A percentile compares a stretch with the other conserved stretches of the same genome.
phyloP scores from a whole-genome alignment of 345 rosid genomes.

The Eucalyptus curtisii region DNA sequence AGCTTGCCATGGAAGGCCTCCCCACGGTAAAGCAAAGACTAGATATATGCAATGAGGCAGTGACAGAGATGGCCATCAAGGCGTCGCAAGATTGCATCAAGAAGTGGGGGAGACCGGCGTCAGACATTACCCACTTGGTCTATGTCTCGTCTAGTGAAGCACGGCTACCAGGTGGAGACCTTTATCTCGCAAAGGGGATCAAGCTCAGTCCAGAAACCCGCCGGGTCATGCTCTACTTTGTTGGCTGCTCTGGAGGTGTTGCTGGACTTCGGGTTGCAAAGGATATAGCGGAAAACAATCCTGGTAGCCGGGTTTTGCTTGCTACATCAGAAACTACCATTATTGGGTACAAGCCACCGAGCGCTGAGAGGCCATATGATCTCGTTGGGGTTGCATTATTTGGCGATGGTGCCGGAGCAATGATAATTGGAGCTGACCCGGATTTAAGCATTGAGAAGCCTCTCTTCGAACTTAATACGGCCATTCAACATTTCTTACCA shows the following conservation, averaged over 20 bases:
- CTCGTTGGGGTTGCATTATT: slow-evolving; percentile 94
- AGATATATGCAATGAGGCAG: slow-evolving; percentile 73
- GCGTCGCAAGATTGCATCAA: slow-evolving; percentile 72
- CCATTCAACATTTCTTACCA: slow-evolving; percentile 76
- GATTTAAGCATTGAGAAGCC: slow-evolving; percentile 37
- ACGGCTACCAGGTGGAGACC: slow-evolving; percentile 87
- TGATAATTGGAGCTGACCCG: slow-evolving; percentile 75
- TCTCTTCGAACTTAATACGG: slow-evolving; percentile 81
- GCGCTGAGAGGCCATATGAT: slow-evolving; percentile 75
- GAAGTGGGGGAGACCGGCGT: slow-evolving; percentile 65
- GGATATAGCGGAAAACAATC: slow-evolving; percentile 92
- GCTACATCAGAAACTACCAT: slow-evolving; percentile 93
- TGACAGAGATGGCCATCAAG: slow-evolving; percentile 81
- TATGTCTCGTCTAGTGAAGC: slow-evolving; percentile 98
- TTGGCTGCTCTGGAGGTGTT: slow-evolving; percentile 94
- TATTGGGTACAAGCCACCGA: slow-evolving; percentile 91
- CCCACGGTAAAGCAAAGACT: slow-evolving; percentile 82
- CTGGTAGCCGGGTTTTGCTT: slow-evolving; percentile 74
- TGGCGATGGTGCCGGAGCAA: slow-evolving; percentile 91
- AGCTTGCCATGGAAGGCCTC: slow-evolving; percentile 66
- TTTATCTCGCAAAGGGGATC: slow-evolving; percentile 74
- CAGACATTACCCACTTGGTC: slow-evolving; percentile 85
- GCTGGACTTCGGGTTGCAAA: slow-evolving; percentile 90
- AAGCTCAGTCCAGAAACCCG: slow-evolving; percentile 70
- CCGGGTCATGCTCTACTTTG: slow-evolving; percentile 77